Base-by-base conservation (phyloP, 2,329 filamentous ascomycete genomes). In the Tolypocladium inflatum region DNA sequence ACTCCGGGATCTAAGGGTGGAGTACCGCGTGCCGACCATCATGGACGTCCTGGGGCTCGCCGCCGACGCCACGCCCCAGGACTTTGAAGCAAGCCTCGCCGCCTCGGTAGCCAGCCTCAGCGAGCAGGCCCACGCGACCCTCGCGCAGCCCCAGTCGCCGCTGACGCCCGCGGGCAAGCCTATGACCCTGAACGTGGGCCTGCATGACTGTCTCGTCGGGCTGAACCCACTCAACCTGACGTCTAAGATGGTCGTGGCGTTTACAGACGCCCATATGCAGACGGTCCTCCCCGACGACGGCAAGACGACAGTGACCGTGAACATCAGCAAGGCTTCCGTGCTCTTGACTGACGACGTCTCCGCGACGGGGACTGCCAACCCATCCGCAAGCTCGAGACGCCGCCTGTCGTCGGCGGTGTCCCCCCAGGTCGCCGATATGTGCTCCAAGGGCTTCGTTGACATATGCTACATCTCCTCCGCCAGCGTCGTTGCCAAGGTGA, bases 401-500 rank as follows among this genome's bases (percentile, higher is more conserved):
- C 67, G 70, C 17, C 64, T 65, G 17, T 63, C 69, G 0, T 69
- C 71, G 3, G 70, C 73, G 7, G 72, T 74, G 13, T 79, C 78
- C 3, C 73, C 75, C 6, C 82, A 85, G 64, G 77, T 84, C n/a
- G 69, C 75, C 3, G 78, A 81, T 43, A 72, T 87, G 57, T 83
- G 84, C 57, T 75, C 81, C 8, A 78, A 81, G 64, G 94, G 94
- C 0, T 99, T 86, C 67, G 91, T 96, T 8, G 87, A 91, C 50
- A 85, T 99, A 39, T 91, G 90, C 65, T 90, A 89, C 54, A 89
- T 97, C 51, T 95, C 91, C 21, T 87, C 91, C 3, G 91, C 92
- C 0, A 88, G 85, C 61, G 82, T 85, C 1, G 75, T 77, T 2
- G 78, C 94, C 2, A 82, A 84, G 53, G 76, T 92, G 15, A 74